These are phyloP conservation scores for Torulaspora delbrueckii DNA, from an alignment of 805 yeast genomes.

Conservation along the genomic window DNA sequence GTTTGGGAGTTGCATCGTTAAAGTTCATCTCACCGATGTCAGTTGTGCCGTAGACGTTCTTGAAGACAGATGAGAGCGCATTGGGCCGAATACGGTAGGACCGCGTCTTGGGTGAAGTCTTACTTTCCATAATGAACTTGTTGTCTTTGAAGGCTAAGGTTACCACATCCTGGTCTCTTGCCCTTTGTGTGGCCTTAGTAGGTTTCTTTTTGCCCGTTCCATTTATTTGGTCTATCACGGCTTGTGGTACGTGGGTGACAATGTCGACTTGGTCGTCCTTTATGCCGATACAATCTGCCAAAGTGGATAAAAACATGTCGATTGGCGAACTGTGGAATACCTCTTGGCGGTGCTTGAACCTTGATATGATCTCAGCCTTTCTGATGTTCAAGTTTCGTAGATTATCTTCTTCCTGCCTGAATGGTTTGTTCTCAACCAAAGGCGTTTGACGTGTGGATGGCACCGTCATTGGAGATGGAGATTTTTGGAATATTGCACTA, in stretches of 20 bases:
- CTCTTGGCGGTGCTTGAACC: constrained; percentile 35
- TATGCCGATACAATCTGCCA: constrained; percentile 33
- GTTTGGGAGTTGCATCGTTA: constrained; percentile 8
- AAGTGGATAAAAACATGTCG: constrained; percentile 32
- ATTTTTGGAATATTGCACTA: constrained; percentile 9
- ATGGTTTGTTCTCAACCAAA: constrained; percentile 23
- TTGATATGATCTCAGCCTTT: constrained; percentile 32
- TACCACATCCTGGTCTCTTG: constrained; percentile 32
- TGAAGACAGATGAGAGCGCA: constrained; percentile 27
- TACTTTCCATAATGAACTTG: constrained; percentile 30
- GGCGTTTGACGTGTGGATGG: constrained; percentile 9
- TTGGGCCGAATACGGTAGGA: constrained; percentile 16
- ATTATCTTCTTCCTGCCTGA: constrained; percentile 31
- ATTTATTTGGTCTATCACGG: constrained; percentile 28
- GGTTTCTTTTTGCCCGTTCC: constrained; percentile 34
- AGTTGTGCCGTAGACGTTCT: constrained; percentile 20
- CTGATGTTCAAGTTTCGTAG: constrained; percentile 27
- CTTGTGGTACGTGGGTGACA: constrained; percentile 24
- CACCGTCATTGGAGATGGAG: constrained; percentile 22
- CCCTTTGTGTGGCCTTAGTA: constrained; percentile 31
- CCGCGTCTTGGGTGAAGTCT: constrained; percentile 14
- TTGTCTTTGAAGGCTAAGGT: constrained; percentile 22
- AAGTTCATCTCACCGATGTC: constrained; percentile 18
- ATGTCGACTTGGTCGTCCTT: constrained; percentile 29
- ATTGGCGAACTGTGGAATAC: constrained; percentile 28